Conservation (phyloP, 331 rosid genomes). For the Cydonia oblonga region DNA sequence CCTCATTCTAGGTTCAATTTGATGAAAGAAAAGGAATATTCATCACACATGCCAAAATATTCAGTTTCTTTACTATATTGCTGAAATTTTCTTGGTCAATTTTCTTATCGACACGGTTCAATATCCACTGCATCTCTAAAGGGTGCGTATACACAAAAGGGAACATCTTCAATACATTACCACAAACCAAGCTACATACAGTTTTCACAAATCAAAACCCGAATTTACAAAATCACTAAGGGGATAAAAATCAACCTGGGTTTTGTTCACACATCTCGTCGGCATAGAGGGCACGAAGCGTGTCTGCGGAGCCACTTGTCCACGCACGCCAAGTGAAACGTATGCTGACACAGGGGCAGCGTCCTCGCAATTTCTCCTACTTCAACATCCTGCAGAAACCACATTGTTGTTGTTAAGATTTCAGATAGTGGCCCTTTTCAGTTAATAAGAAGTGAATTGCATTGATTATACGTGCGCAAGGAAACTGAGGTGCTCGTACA, state of each 20-base stretch:
- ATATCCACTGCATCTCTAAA: background rate
- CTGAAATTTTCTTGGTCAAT: no score
- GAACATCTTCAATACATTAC: background rate
- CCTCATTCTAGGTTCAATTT: no score
- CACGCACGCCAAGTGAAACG: conserved; percentile 67
- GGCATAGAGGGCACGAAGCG: conserved; percentile 68
- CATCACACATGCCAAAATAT: background rate
- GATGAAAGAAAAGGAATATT: no score
- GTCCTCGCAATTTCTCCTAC: conserved; percentile 57
- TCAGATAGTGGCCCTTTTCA: background rate
- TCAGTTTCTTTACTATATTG: background rate
- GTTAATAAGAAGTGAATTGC: background rate
- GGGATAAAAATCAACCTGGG: background rate
- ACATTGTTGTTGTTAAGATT: conserved; percentile 1
- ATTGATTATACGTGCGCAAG: no score
- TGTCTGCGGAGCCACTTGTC: conserved; percentile 71
- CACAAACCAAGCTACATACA: background rate
- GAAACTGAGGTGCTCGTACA: no score
- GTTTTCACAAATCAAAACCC: background rate
- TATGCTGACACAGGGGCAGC: conserved; percentile 52
- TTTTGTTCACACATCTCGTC: conserved; percentile 35
- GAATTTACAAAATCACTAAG: background rate
- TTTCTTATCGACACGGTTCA: no score
- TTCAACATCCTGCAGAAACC: conserved; percentile 46
- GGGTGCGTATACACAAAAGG: background rate